Percentiles rank a stretch among this genome's conserved stretches.
Evolutionary conservation across 2,329 filamentous ascomycete species (phyloP).

Genomic region (Fusarium nelsonii): DNA sequence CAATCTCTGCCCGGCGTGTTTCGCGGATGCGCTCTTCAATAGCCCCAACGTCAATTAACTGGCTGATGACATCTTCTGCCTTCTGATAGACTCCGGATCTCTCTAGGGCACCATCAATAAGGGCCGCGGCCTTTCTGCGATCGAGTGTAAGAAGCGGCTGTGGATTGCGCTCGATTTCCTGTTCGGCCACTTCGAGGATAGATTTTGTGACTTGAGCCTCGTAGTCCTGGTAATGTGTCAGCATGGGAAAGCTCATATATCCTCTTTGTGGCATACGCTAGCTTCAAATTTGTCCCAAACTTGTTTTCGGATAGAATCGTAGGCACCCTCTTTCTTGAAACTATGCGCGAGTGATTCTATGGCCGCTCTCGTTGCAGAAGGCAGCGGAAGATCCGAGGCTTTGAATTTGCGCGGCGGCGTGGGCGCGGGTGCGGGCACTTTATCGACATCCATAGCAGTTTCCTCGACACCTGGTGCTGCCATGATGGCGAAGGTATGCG

Average conservation of each 20-base stretch:
- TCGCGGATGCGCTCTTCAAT: slow-evolving; percentile 79
- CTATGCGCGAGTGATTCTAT: slow-evolving; percentile 82
- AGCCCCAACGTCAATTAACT: slow-evolving; percentile 74
- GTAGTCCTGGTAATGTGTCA: slow-evolving; percentile 67
- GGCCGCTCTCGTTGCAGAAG: slow-evolving; percentile 77
- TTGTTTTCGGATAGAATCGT: slow-evolving; percentile 81
- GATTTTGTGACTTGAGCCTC: slow-evolving; percentile 74
- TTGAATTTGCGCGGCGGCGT: slow-evolving; percentile 68
- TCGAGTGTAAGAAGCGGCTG: slow-evolving; percentile 78
- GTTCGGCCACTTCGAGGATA: slow-evolving; percentile 76
- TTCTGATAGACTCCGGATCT: slow-evolving; percentile 80
- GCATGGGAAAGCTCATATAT: slow-evolving; percentile 39
- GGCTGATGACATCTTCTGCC: slow-evolving; percentile 74
- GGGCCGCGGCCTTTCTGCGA: slow-evolving; percentile 77
- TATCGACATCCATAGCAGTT: slow-evolving; percentile 38
- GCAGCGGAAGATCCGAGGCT: slow-evolving; percentile 79
- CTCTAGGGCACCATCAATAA: slow-evolving; percentile 83
- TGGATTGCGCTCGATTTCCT: slow-evolving; percentile 81
- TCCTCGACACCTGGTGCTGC: slow-evolving; percentile 45
- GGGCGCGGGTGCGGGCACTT: slow-evolving; percentile 24
- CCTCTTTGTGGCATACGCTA: slow-evolving; percentile 63
- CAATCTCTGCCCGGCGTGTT: slow-evolving; percentile 75
- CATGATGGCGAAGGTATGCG: slow-evolving; percentile 9
- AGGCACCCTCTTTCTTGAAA: slow-evolving; percentile 89
- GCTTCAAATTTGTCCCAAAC: slow-evolving; percentile 80